Evolutionary conservation across 2,329 filamentous ascomycete genomes (phyloP).

Genomic region (Elsinoe fawcettii): DNA sequence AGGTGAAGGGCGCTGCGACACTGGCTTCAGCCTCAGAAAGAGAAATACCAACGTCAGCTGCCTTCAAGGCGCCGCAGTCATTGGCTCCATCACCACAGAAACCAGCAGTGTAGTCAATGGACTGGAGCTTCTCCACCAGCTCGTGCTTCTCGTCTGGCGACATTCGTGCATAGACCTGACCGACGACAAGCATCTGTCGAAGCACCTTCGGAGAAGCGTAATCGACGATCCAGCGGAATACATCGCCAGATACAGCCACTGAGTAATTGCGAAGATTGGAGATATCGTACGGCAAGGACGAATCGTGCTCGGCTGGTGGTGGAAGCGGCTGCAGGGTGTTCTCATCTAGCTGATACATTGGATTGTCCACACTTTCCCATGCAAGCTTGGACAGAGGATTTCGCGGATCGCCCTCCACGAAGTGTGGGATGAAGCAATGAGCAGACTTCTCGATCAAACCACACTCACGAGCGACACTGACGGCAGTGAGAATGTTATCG

Average conservation of each 20-base stretch:
- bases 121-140: conserved; percentile 91
- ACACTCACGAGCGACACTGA: conserved; percentile 90
- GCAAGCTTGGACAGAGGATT: conserved; percentile 65
- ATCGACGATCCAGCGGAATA: conserved; percentile 94
- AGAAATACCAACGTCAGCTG: conserved; percentile 94
- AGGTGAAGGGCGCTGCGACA: conserved; percentile 96
- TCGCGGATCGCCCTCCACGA: conserved; percentile 67
- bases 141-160: conserved; percentile 98
- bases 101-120: conserved; percentile 87
- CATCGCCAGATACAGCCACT: conserved; percentile 81
- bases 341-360: conserved; percentile 66
- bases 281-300: conserved; percentile 78
- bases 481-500: conserved; percentile 93
- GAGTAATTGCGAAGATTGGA: conserved; percentile 77
- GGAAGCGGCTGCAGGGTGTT: conserved; percentile 72
- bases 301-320: conserved; percentile 62
- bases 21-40: conserved; percentile 95
- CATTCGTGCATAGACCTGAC: conserved; percentile 96
- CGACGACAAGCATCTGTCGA: conserved; percentile 77
- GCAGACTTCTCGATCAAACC: conserved; percentile 69
- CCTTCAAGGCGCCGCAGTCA: conserved; percentile 93
- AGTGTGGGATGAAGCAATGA: conserved; percentile 89
- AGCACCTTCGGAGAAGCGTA: conserved; percentile 76
- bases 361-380: conserved; percentile 96
- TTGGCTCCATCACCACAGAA: conserved; percentile 98